Evolutionary conservation across 2,329 filamentous ascomycete genomes (phyloP), one percentile per base, ranked within the genome.

Genomic region (Colletotrichum coccodes): DNA sequence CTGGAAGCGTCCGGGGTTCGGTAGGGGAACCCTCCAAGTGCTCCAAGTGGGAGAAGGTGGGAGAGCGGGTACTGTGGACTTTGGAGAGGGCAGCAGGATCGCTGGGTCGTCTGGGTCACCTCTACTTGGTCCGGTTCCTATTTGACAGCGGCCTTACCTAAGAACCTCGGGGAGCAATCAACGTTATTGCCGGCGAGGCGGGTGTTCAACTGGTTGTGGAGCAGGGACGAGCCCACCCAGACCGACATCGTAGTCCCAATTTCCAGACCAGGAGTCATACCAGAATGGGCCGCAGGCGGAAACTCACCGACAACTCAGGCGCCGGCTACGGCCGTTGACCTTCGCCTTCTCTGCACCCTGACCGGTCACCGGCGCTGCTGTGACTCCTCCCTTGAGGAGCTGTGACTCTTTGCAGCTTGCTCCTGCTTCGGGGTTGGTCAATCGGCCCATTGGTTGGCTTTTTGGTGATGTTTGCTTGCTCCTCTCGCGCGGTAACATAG

Each of bases 61-160:
- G 12, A 18, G 34, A 38, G 57, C 67, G 60, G 70, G 70, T 71
- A 71, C 59, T 61, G 62, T 62, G 59, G 70, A 71, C 70, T 64
- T 70, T 63, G 59, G 57, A 67, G 63, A 32, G 36, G 23, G 64
- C 70, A 60, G 40, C 64, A 47, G 34, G n/a, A 23, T 50, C 42
- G 62, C 63, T 61, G 56, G 50, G 46, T 32, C 6, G 1, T 34
- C 14, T 12, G 50, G 67, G 70, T 71, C 63, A 26, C 63, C 58
- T 59, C 62, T 67, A 71, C 70, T 44, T 70, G 54, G 18, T 21
- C 21, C n/a, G 18, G 30, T 69, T 69, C 47, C 49, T 49, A 66
- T 66, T 66, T 69, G 66, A 50, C 54, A 56, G 56, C 66, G 32
- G n/a, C 49, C 66, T 69, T 69, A 69, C 66, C 66, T 69, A 69